Base-by-base conservation (phyloP, 805 yeast genomes). In the Candida schatavii region DNA sequence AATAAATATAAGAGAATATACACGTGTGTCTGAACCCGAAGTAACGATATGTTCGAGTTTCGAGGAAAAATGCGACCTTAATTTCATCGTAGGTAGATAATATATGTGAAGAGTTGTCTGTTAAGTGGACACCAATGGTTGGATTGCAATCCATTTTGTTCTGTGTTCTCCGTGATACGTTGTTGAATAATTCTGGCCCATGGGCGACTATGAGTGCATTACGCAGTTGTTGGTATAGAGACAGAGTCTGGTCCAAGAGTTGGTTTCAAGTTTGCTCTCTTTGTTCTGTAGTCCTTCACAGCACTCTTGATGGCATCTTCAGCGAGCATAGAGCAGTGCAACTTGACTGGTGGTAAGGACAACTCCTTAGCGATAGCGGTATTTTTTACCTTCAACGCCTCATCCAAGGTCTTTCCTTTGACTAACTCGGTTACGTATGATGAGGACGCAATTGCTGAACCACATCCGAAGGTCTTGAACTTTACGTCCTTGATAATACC, bases 391-490 rank as follows among this genome's bases (percentile, higher is more conserved):
- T 80, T 77, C 43, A 88, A 82, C 18, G 98, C 98, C 61, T 93
- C 97, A 40, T 91, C 97, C 39, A 93, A 70, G 34, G 93, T 78
- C 81, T 88, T 89, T 33, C 99, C 99, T 60, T 91, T 85, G 45
- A 93, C 96, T 48, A 93, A 76, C 60, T 90, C 97, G 3, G 99
- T 93, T 57, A 93, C 93, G 62, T 85, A 93, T 1, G 96, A 87
- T 7, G 95, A 85, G 2, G 96, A 86, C 1, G 99, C 99, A 62
- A 93, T 93, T 40, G 99, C 99, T 2, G 93, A 82, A 35, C 99
- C 99, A 64, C 99, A 93, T n/a, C 99, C 99, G 70, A 93, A 93
- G 3, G 99, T 93, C 78, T 93, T 93, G 70, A 93, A 93, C 66
- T 89, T 91, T 48, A 91, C 99, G 62, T 93, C 96, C 63, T 87